These are phyloP conservation scores for Corrigiola litoralis DNA, from an alignment of 179 eudicot genomes.

Conservation along the genomic window DNA sequence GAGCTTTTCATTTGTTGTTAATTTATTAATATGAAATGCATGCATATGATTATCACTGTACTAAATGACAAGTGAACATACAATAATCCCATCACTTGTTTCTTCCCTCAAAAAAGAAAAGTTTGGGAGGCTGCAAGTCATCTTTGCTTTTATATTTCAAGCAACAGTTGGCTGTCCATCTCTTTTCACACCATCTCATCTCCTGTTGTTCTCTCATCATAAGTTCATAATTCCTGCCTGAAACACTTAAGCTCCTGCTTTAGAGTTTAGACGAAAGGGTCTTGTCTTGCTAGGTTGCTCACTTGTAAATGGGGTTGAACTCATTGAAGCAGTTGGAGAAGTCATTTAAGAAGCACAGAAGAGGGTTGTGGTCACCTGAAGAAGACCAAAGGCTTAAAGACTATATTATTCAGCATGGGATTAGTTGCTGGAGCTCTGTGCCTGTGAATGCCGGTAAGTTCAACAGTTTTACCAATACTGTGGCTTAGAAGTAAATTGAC, in stretches of 20 bases:
- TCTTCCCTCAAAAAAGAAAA: background rate
- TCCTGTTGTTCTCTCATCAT: background rate
- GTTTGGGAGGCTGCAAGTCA: constrained; percentile 12
- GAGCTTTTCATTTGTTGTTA: constrained; percentile 17
- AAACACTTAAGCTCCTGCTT: background rate
- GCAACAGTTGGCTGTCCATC: constrained; percentile 9
- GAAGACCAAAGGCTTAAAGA: constrained; percentile 42
- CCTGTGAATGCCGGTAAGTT: constrained; percentile 67
- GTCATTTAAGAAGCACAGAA: constrained; percentile 24
- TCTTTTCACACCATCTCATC: background rate
- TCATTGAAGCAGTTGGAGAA: constrained; percentile 15
- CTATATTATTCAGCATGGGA: constrained; percentile 36
- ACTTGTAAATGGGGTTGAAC: constrained; percentile 16
- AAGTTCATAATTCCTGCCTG: background rate
- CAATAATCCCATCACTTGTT: constrained; percentile 12
- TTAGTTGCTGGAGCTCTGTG: constrained; percentile 48
- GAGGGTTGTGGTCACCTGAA: constrained; percentile 51
- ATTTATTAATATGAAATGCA: background rate
- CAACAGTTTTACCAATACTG: too few species aligned
- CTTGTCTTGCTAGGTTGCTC: background rate
- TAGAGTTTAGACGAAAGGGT: too few species aligned
- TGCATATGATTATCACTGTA: constrained; percentile 20
- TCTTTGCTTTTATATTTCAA: constrained; percentile 19
- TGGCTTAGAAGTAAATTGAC: too few species aligned
- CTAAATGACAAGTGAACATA: constrained; percentile 31